Evolutionary conservation across 208 protist species (phyloP), one percentile per base, ranked within the genome.

Genomic region (Angomonas ambiguus): DNA sequence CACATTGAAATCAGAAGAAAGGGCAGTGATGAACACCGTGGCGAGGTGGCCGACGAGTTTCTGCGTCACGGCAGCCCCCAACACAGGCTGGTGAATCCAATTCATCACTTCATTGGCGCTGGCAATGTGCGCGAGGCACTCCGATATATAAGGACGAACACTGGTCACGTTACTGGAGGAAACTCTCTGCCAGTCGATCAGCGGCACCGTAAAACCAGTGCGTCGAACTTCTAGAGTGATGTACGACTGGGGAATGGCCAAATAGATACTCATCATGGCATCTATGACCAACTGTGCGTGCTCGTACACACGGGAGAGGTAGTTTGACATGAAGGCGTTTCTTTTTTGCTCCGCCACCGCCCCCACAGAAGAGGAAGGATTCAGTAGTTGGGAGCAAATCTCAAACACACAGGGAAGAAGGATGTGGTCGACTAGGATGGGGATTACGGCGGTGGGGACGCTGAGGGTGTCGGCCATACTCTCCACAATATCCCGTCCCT

Each of bases 181-280:
- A 16, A 86, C 71, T 1, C 89, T 83, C 65, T 95, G 89, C 87
- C 89, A 95, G 66, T 95, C 89, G 35, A 93, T 82, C 68, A 87
- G 76, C 0, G 87, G 83, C 30, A 71, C 55, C 48, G 86, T 74
- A 61, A 95, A 91, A 51, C 89, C 89, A 18, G 58, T 62, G 10
- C 62, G 57, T 0, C 75, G 80, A 51, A 95, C 77, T 41, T 85
- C 76, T 38, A 74, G 76, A 22, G 85, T 83, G 62, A 95, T 88
- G 48, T 60, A 85, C 51, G 90, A 85, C 81, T 92, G 73, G 8
- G 87, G 77, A 8, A 83, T 69, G 11, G 75, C 67, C 27, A 88
- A 68, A 63, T 87, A 87, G 72, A 89, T 90, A 63, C 78, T 71
- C 53, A 93, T 70, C 76, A 95, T 90, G 25, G 84, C 82, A 60